These are phyloP conservation scores for Nitzschia sp. DNA, from an alignment of 108 stramenopile genomes.

Conservation along the genomic window DNA sequence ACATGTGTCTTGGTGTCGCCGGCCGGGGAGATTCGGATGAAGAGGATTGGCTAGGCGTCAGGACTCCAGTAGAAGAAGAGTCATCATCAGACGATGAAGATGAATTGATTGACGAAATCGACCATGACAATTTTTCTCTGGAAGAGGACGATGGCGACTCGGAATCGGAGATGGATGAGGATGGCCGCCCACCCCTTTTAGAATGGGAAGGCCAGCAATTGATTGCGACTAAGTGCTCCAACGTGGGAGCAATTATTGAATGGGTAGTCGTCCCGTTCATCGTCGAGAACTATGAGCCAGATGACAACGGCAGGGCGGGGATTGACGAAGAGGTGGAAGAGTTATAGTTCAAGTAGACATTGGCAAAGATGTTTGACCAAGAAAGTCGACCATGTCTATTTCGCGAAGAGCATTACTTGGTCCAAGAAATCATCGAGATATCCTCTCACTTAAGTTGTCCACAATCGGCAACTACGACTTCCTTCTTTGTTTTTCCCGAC, in stretches of 20 bases:
- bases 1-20: constrained; percentile 73
- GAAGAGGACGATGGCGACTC: constrained; percentile 7
- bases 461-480: constrained; percentile 74
- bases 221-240: constrained; percentile 72
- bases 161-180: constrained; percentile 33
- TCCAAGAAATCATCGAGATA: not conserved
- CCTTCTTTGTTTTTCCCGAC: constrained; percentile 67
- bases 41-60: constrained; percentile 50
- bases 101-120: constrained; percentile 9
- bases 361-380: not conserved
- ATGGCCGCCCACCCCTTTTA: constrained; percentile 31
- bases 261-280: constrained; percentile 84
- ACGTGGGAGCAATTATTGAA: constrained; percentile 72
- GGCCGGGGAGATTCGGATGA: constrained; percentile 70
- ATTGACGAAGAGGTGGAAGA: not conserved
- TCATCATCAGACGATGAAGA: constrained; percentile 35
- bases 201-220: constrained; percentile 70
- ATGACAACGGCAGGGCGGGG: not conserved
- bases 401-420: not conserved
- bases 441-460: constrained; percentile 59
- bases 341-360: not conserved
- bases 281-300: constrained; percentile 42
- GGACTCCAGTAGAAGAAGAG: constrained; percentile 37
- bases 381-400: not conserved
- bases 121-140: constrained; percentile 2